These are phyloP conservation scores for Aspergillus quadrilineatus DNA, from an alignment of 2,329 filamentous ascomycete species.

Conservation along the genomic window DNA sequence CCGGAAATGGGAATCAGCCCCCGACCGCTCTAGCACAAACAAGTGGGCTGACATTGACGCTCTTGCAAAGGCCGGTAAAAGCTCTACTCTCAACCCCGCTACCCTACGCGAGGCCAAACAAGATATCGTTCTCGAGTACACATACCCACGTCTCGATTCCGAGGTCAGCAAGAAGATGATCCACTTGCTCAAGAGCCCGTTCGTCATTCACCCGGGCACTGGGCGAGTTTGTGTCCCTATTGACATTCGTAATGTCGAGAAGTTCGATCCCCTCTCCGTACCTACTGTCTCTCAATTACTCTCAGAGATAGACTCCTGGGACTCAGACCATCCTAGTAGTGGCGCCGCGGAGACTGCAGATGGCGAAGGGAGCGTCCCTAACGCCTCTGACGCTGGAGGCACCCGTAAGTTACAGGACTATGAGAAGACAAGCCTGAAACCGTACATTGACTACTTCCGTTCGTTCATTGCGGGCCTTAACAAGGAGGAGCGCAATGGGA, in stretches of 20 bases:
- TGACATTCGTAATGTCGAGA: conserved; percentile 68
- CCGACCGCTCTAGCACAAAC: conserved; percentile 69
- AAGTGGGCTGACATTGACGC: conserved; percentile 96
- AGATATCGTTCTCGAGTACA: conserved; percentile 95
- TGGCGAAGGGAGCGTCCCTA: conserved; percentile 36
- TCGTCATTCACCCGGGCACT: conserved; percentile 93
- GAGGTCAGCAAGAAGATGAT: conserved; percentile 98
- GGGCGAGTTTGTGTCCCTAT: conserved; percentile 95
- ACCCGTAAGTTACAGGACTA: conserved; percentile 69
- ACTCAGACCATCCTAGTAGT: conserved; percentile 37
- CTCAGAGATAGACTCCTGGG: conserved; percentile 82
- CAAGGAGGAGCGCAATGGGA: conserved; percentile 65
- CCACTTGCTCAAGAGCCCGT: conserved; percentile 95
- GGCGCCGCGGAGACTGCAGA: conserved; percentile 43
- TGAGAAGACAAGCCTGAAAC: conserved; percentile 94
- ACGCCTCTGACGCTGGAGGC: conserved; percentile 34
- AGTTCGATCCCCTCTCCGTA: conserved; percentile 84
- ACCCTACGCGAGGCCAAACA: conserved; percentile 86
- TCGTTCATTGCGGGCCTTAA: conserved; percentile 75
- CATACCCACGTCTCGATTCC: conserved; percentile 93
- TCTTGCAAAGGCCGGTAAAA: conserved; percentile 72
- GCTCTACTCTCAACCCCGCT: conserved; percentile 68
- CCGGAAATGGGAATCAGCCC: conserved; percentile 86
- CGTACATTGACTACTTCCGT: conserved; percentile 87
- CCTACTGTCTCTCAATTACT: conserved; percentile 83